Evolutionary conservation across 192 early-diverging fungal genomes (phyloP).

Genomic region (Backusella westeae): DNA sequence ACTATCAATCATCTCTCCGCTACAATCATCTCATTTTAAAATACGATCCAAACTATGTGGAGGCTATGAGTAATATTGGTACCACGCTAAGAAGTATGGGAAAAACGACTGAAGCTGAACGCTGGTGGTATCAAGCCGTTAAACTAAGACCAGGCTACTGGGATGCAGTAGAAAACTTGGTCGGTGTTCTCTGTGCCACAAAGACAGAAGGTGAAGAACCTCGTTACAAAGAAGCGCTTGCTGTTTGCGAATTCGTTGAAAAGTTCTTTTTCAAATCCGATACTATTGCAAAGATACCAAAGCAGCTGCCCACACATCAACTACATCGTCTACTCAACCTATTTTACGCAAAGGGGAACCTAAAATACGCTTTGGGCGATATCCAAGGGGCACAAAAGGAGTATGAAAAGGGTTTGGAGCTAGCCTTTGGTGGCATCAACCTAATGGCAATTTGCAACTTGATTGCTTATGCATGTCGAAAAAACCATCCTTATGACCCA

Average conservation of each 20-base stretch:
- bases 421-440: conserved; percentile 57
- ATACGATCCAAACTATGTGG: conserved; percentile 83
- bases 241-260: conserved; percentile 82
- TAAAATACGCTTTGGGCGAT: conserved; percentile 76
- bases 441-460: conserved; percentile 45
- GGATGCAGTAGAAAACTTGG: conserved; percentile 89
- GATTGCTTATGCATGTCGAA: conserved; percentile 37
- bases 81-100: conserved; percentile 84
- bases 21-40: conserved; percentile 84
- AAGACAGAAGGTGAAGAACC: conserved; percentile 32
- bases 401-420: conserved; percentile 81
- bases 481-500: not conserved
- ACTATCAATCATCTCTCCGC: conserved; percentile 67
- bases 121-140: conserved; percentile 84
- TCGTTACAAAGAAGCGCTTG: conserved; percentile 75
- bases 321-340: conserved; percentile 75
- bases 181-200: conserved; percentile 70
- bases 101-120: conserved; percentile 69
- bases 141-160: conserved; percentile 85
- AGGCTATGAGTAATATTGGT: conserved; percentile 90
- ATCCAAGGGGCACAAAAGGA: conserved; percentile 67
- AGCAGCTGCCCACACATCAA: conserved; percentile 57
- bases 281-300: conserved; percentile 31
- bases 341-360: conserved; percentile 85
- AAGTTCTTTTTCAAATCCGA: conserved; percentile 41